These are phyloP conservation scores for Syzygium oleosum DNA, from an alignment of 345 rosid species.

Conservation along the genomic window DNA sequence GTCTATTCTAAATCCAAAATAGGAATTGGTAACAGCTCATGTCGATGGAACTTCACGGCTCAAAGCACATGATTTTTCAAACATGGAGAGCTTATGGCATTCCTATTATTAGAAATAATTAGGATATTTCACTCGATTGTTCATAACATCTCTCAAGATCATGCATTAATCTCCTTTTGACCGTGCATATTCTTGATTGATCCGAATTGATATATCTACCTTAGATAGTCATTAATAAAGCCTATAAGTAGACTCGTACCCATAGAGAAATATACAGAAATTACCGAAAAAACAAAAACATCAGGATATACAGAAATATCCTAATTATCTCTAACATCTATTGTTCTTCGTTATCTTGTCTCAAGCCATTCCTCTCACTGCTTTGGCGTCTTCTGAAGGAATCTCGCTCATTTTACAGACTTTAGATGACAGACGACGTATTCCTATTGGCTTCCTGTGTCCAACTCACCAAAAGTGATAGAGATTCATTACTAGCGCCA, in stretches of 20 bases:
- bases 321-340: neutral
- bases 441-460: neutral
- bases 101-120: neutral
- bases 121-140: neutral
- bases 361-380: neutral
- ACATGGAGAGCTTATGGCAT: neutral
- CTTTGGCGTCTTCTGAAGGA: neutral
- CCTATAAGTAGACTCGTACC: neutral
- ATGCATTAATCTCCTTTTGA: neutral
- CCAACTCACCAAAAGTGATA: neutral
- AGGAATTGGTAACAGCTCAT: neutral
- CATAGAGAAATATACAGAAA: too few species aligned
- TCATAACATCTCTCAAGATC: neutral
- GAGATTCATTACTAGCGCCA: neutral
- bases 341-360: neutral
- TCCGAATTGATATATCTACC: neutral
- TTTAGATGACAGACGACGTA: neutral
- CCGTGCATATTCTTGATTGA: too few species aligned
- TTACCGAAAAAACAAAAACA: neutral
- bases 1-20: neutral
- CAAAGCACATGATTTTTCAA: neutral
- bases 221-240: neutral
- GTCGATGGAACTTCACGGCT: neutral
- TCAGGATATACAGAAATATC: neutral
- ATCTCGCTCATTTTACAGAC: neutral